Evolutionary conservation across 2,329 filamentous ascomycete species (phyloP).

Genomic region (Laburnicola sp.): DNA sequence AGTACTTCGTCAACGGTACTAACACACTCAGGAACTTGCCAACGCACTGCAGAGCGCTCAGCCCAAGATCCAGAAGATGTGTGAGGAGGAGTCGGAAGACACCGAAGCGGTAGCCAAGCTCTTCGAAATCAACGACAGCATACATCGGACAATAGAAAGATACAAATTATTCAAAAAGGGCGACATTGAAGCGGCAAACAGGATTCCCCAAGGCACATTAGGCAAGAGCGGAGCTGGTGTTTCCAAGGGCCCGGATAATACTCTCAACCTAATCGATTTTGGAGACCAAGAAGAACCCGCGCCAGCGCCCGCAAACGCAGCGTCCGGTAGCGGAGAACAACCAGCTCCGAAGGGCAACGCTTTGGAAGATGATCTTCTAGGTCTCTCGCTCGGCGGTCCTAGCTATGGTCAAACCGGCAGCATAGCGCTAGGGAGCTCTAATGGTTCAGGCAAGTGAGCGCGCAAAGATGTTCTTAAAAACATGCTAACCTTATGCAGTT

Average conservation of each 20-base stretch:
- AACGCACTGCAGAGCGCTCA: slow-evolving; percentile 88
- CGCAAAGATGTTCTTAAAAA: not conserved
- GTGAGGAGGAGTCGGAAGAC: slow-evolving; percentile 96
- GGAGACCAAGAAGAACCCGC: slow-evolving; percentile 67
- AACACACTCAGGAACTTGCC: slow-evolving; percentile 71
- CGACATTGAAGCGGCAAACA: slow-evolving; percentile 79
- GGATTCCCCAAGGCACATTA: slow-evolving; percentile 79
- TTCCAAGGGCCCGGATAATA: slow-evolving; percentile 69
- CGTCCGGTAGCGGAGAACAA: slow-evolving; percentile 47
- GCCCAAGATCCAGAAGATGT: slow-evolving; percentile 99
- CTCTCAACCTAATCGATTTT: slow-evolving; percentile 93
- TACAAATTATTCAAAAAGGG: slow-evolving; percentile 97
- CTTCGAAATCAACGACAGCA: slow-evolving; percentile 97
- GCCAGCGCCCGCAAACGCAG: slow-evolving; percentile 37
- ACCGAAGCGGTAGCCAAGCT: slow-evolving; percentile 93
- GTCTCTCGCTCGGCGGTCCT: slow-evolving; percentile 73
- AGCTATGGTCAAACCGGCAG: slow-evolving; percentile 74
- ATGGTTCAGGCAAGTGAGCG: slow-evolving; percentile 40
- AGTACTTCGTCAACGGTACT: slow-evolving; percentile 25
- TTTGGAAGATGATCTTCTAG: slow-evolving; percentile 87
- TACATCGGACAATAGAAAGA: slow-evolving; percentile 92
- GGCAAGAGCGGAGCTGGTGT: slow-evolving; percentile 66
- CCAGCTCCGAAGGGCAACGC: slow-evolving; percentile 61
- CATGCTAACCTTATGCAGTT: slow-evolving; percentile 26
- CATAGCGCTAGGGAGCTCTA: slow-evolving; percentile 73